These are phyloP conservation scores for Candida glucosophila DNA, from an alignment of 1,139 yeast genomes.

Conservation along the genomic window DNA sequence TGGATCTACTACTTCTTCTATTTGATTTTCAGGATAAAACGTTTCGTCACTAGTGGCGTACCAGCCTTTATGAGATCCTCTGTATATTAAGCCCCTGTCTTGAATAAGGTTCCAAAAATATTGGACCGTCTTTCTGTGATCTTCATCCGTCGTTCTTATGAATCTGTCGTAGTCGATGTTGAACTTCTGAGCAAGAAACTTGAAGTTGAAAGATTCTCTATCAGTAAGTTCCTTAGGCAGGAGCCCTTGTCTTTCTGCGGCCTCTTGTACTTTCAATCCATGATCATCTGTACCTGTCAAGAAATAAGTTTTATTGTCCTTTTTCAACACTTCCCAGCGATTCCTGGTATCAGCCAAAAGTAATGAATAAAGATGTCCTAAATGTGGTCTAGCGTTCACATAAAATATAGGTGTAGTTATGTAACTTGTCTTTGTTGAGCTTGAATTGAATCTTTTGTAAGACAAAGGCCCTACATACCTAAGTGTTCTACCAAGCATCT, in stretches of 20 bases:
- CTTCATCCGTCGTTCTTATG: constrained; percentile 82
- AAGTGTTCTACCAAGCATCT: too few species aligned
- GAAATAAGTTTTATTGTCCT: constrained; percentile 36
- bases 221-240: constrained; percentile 70
- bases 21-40: constrained; percentile 78
- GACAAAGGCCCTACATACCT: too few species aligned
- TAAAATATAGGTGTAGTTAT: constrained; percentile 92
- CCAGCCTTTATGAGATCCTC: constrained; percentile 89
- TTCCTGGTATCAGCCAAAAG: constrained; percentile 68
- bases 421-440: constrained; percentile 30
- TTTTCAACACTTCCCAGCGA: constrained; percentile 56
- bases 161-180: constrained; percentile 64
- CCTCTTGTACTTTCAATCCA: constrained; percentile 81
- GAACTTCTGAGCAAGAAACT: constrained; percentile 46
- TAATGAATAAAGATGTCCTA: constrained; percentile 91
- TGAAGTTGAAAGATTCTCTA: constrained; percentile 54
- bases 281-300: constrained; percentile 97
- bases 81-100: constrained; percentile 60
- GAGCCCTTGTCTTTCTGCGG: constrained; percentile 42
- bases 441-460: constrained; percentile 4
- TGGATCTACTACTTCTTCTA: constrained; percentile 36
- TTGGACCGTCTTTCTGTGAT: constrained; percentile 60
- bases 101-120: constrained; percentile 60
- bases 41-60: constrained; percentile 92
- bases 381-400: constrained; percentile 91